Conservation (phyloP, 805 yeast species). For the Wilhelminamyces savonicus region DNA sequence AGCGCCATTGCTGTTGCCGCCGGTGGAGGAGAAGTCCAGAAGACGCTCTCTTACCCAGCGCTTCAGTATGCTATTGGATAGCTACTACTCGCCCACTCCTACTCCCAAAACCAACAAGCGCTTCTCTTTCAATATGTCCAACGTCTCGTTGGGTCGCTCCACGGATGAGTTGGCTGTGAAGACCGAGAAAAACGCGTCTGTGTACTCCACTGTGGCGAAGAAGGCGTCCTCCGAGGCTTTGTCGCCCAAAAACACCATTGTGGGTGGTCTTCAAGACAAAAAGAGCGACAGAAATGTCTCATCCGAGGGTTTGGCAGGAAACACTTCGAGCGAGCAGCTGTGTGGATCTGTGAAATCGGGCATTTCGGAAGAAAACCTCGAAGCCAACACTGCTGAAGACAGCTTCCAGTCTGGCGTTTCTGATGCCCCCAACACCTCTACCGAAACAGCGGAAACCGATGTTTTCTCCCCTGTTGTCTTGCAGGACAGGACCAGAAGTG, state of each 20-base stretch:
- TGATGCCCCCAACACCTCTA: too few relatives aligned
- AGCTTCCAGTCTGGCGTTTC: too few relatives aligned
- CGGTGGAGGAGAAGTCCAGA: conserved; percentile 3
- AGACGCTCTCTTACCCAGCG: conserved; percentile 12
- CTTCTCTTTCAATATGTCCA: conserved; percentile 5
- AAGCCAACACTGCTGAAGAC: too few relatives aligned
- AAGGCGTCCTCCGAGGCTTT: neutral
- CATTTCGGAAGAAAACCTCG: too few relatives aligned
- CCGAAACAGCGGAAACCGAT: too few relatives aligned
- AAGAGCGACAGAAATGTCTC: too few relatives aligned
- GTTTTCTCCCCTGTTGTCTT: too few relatives aligned
- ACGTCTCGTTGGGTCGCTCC: neutral
- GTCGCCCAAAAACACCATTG: neutral
- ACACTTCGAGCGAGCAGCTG: too few relatives aligned
- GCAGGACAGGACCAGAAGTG: too few relatives aligned
- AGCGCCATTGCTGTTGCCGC: too few relatives aligned
- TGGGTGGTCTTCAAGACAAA: neutral
- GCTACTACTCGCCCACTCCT: conserved; percentile 13
- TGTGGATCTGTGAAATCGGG: too few relatives aligned
- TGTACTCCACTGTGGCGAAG: conserved; percentile 1
- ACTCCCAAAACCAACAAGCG: conserved; percentile 12
- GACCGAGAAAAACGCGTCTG: neutral
- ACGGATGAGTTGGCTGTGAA: conserved; percentile 3
- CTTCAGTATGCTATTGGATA: conserved; percentile 12
- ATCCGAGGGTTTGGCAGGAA: too few relatives aligned